phyloP scores from a whole-genome alignment of 2,329 filamentous ascomycete genomes.

The Xylaria sp. region DNA sequence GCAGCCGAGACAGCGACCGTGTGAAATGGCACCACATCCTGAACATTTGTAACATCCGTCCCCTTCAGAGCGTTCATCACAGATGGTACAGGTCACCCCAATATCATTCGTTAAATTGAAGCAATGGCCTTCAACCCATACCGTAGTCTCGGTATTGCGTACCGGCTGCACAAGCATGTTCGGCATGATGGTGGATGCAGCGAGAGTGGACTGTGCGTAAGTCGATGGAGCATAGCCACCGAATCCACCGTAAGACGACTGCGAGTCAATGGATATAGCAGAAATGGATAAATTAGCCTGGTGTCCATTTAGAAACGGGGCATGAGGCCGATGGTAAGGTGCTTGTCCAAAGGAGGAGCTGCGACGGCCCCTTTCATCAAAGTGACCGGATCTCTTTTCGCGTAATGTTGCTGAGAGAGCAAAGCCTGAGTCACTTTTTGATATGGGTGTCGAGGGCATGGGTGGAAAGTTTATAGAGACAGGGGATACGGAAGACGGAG shows the following conservation, averaged over 20 bases:
- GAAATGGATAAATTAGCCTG: constrained; percentile 69
- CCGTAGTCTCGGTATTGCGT: constrained; percentile 78
- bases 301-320: constrained; percentile 78
- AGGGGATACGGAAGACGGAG: constrained; percentile 76
- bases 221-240: constrained; percentile 83
- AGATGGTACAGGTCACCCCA: constrained; percentile 74
- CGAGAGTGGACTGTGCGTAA: constrained; percentile 86
- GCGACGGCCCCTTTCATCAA: constrained; percentile 79
- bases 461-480: constrained; percentile 81
- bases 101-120: constrained; percentile 74
- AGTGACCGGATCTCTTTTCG: constrained; percentile 94
- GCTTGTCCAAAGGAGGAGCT: constrained; percentile 91
- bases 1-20: constrained; percentile 70
- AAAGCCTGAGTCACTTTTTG: constrained; percentile 91
- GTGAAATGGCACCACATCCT: constrained; percentile 69
- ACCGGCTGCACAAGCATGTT: constrained; percentile 84
- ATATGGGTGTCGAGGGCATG: constrained; percentile 80
- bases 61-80: constrained; percentile 76
- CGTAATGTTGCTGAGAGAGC: constrained; percentile 85
- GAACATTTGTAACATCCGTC: constrained; percentile 81
- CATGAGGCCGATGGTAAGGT: constrained; percentile 74
- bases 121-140: constrained; percentile 89
- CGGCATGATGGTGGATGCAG: constrained; percentile 88
- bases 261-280: constrained; percentile 69
- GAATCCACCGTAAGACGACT: constrained; percentile 78